Base-by-base conservation (phyloP, 768 basidiomycete species). In the Suillus variegatus region DNA sequence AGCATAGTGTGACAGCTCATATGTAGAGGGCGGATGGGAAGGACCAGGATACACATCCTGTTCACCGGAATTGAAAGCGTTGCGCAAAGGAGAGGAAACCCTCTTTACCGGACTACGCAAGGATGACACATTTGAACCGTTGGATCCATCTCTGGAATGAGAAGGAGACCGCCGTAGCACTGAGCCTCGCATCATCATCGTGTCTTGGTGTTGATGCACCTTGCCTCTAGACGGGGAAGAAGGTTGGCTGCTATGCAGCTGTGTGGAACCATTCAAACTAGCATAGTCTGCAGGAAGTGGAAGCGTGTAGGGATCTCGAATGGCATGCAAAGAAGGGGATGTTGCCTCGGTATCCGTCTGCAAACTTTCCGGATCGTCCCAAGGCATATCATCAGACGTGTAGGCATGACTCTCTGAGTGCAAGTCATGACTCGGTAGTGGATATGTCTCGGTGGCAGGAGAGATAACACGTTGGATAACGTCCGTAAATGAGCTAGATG, bases 371-470 rank as follows among this genome's bases (percentile, higher is more conserved):
- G 64, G 64, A 55, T 67, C 64, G 36, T 63, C 66, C 66, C 68
- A 69, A 32, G 68, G 66, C 60, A 69, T 69, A 28, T 67, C 66
- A 28, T 69, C 68, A 38, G 64, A 67, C 6, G 67, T 63, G 13
- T 67, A 67, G 12, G 61, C 40, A 12, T 46, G 61, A 41, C 41
- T 36, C 2, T 67, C 64, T 8, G 40, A 56, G 18, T 64, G 60
- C 25, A 49, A 18, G n/a, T 61, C 64, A 40, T 65, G 60, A 36
- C 12, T 22, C 40, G 32, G 55, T 13, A 44, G 35, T 22, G 36
- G 63, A 43, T 32, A 28, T 12, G 52, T 6, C 20, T 56, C 43
- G 4, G 38, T 56, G 18, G 6, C n/a, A 36, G 61, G 49, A 5
- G 57, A 38, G 35, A 18, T 12, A 28, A 22, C 38, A 20, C 38